These are phyloP conservation scores for Fraxinus sp. DNA, from an alignment of 305 asterid species.

Conservation along the genomic window DNA sequence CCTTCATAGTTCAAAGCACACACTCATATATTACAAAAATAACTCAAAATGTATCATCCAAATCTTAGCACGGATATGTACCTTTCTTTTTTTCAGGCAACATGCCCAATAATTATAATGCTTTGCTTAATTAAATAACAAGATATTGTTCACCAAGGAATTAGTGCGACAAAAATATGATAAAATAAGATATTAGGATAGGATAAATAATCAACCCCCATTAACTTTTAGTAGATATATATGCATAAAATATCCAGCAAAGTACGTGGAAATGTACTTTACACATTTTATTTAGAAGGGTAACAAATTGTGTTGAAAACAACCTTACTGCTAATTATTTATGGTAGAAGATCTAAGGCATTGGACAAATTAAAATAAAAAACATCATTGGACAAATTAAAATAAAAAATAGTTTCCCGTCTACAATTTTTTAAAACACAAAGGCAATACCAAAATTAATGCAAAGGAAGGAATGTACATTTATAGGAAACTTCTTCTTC, in stretches of 20 bases:
- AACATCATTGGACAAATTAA: no score
- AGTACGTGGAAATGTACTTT: background rate
- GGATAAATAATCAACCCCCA: background rate
- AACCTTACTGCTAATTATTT: background rate
- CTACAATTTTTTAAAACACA: no score
- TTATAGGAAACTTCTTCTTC: conserved; percentile 22
- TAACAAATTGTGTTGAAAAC: background rate
- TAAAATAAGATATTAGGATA: background rate
- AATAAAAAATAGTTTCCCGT: no score
- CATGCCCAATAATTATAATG: background rate
- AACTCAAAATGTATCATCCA: background rate
- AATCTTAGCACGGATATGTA: background rate
- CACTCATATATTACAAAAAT: background rate
- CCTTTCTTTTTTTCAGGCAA: background rate
- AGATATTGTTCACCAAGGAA: background rate
- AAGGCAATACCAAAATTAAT: no score
- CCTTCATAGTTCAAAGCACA: no score
- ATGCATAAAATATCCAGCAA: background rate
- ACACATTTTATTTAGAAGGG: background rate
- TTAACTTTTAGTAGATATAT: background rate
- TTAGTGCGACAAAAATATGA: no score
- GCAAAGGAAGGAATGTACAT: no score
- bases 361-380: no score
- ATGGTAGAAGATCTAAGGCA: background rate
- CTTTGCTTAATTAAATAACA: background rate